Conservation (phyloP, 1,284 basidiomycete genomes). For the Dichomitus squalens region DNA sequence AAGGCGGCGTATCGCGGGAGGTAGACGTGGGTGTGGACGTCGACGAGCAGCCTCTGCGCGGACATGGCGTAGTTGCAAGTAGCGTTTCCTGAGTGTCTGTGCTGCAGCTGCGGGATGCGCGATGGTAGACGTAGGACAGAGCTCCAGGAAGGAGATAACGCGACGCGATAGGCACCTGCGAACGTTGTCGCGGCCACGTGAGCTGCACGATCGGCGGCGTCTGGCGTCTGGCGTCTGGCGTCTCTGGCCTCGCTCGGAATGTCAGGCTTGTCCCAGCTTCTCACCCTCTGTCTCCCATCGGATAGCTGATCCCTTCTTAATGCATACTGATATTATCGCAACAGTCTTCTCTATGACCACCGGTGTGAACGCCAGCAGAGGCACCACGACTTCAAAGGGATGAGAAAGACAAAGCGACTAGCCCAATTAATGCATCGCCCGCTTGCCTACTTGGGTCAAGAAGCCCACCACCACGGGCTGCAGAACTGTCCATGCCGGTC, state of each 20-base stretch:
- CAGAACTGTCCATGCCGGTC: neutral
- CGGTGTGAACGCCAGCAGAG: neutral
- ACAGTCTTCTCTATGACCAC: neutral
- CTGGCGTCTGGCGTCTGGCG: neutral
- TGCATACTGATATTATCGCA: slow-evolving; percentile 2
- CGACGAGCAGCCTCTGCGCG: slow-evolving; percentile 54
- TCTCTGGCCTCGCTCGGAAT: neutral
- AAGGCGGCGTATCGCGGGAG: slow-evolving; percentile 72
- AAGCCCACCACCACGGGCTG: slow-evolving; percentile 3
- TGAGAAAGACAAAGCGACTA: neutral
- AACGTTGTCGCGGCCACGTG: slow-evolving; percentile 19
- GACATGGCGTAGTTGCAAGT: slow-evolving; percentile 20
- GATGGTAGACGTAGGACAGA: neutral
- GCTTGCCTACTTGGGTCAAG: slow-evolving; percentile 8
- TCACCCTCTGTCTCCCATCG: slow-evolving; percentile 1
- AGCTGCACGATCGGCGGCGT: neutral
- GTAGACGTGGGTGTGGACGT: slow-evolving; percentile 84
- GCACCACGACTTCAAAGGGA: neutral
- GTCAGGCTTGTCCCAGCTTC: neutral
- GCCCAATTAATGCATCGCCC: slow-evolving; percentile 2
- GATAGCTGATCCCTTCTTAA: slow-evolving; percentile 12
- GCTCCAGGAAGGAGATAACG: neutral
- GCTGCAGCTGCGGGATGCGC: neutral
- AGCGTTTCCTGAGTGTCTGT: neutral
- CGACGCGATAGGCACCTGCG: slow-evolving; percentile 2